A percentile compares a stretch with the other conserved stretches of the same genome.
Evolutionary conservation across 768 basidiomycete genomes (phyloP).

Genomic region (Boletus eberwhitei): DNA sequence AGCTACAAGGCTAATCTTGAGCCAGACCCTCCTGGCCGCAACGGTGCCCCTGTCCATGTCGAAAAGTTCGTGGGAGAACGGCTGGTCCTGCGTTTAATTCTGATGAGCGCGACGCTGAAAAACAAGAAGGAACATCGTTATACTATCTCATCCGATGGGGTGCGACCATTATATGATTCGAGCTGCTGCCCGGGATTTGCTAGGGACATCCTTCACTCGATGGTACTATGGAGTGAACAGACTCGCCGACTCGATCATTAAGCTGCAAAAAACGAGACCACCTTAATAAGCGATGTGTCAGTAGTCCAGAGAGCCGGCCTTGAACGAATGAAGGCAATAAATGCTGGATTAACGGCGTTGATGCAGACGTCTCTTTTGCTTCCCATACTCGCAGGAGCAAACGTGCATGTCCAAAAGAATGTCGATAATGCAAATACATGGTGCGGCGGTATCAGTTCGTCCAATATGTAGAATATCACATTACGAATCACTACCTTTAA

Average conservation of each 20-base stretch:
- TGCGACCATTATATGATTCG: background rate
- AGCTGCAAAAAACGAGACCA: background rate
- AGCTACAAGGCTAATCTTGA: slow-evolving; percentile 38
- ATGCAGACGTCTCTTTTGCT: background rate
- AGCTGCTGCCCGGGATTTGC: background rate
- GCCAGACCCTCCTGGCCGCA: slow-evolving; percentile 37
- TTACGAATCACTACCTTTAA: slow-evolving; percentile 28
- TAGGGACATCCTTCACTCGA: background rate
- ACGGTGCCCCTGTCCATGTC: slow-evolving; percentile 29
- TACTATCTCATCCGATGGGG: slow-evolving; percentile 12
- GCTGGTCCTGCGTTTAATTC: slow-evolving; percentile 15
- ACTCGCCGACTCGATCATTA: background rate
- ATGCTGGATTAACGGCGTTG: background rate
- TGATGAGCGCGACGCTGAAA: slow-evolving; percentile 5
- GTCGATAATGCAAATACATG: slow-evolving; percentile 27
- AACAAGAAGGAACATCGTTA: background rate
- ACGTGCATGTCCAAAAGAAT: slow-evolving; percentile 19
- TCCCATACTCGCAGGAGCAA: background rate
- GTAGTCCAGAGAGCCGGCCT: background rate
- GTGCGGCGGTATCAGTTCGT: slow-evolving; percentile 23
- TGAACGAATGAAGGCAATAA: background rate
- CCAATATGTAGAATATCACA: slow-evolving; percentile 31
- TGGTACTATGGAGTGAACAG: background rate
- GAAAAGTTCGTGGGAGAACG: slow-evolving; percentile 29
- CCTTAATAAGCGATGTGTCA: slow-evolving; percentile 21